Evolutionary conservation across 192 early-diverging fungal genomes (phyloP).

Genomic region (Phlyctochytrium arcticum): DNA sequence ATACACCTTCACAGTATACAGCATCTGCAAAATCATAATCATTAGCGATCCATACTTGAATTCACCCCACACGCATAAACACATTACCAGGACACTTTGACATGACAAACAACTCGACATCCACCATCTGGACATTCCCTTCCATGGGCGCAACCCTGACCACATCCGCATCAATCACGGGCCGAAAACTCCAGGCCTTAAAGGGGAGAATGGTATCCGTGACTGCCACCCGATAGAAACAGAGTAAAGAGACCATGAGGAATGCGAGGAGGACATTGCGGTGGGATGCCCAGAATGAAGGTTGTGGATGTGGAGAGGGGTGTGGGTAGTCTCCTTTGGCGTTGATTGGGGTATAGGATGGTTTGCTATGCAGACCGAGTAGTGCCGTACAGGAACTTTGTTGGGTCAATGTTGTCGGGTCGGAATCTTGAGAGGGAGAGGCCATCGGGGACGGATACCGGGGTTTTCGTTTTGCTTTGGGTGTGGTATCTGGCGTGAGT

Average conservation of each 20-base stretch:
- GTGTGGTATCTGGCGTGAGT: too few species aligned
- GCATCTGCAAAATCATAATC: constrained; percentile 2
- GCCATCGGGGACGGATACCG: too few species aligned
- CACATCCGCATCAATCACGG: too few species aligned
- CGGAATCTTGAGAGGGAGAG: too few species aligned
- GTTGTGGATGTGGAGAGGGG: background rate
- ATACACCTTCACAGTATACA: constrained; percentile 45
- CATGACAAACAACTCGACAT: constrained; percentile 69
- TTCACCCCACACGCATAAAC: background rate
- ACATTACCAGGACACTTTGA: constrained; percentile 65
- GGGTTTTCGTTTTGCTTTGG: too few species aligned
- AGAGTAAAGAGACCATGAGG: background rate
- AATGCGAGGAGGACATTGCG: background rate
- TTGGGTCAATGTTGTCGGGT: too few species aligned
- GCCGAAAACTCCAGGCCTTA: background rate
- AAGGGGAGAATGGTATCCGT: background rate
- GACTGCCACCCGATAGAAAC: background rate
- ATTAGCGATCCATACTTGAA: background rate
- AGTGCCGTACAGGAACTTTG: too few species aligned
- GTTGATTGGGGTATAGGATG: background rate
- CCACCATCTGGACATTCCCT: constrained; percentile 21
- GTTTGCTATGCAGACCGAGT: background rate
- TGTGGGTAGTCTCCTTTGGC: background rate
- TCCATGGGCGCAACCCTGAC: background rate
- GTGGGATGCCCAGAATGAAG: too few species aligned